Conservation (phyloP, 108 stramenopile species). For the Aurantiochytrium sp. region DNA sequence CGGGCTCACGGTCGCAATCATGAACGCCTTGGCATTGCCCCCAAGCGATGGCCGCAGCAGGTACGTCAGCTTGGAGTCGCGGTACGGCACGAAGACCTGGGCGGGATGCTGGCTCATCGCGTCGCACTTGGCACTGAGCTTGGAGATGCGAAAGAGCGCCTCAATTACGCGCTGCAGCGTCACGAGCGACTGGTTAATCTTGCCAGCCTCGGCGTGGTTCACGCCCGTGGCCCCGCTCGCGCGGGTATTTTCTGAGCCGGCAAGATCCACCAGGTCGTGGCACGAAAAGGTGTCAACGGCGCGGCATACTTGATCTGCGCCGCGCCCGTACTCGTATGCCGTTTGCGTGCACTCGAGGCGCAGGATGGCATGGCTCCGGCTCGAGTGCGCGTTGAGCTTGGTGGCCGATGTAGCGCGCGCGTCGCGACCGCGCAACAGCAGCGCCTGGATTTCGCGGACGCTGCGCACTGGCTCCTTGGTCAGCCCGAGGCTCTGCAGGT, state of each 20-base stretch:
- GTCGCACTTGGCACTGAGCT: not conserved
- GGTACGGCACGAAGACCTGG: slow-evolving; percentile 45
- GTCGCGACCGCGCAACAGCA: not conserved
- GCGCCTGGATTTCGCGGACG: not conserved
- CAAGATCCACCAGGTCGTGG: slow-evolving; percentile 40
- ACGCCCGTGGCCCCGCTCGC: slow-evolving; percentile 39
- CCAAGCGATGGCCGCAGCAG: slow-evolving; percentile 88
- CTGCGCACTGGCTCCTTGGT: not conserved
- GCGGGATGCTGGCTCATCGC: slow-evolving; percentile 32
- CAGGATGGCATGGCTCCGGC: slow-evolving; percentile 54
- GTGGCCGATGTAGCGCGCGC: slow-evolving; percentile 46
- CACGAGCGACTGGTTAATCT: slow-evolving; percentile 37
- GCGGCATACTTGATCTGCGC: not conserved
- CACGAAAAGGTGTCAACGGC: not conserved
- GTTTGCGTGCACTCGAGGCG: slow-evolving; percentile 41
- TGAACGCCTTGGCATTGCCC: slow-evolving; percentile 70
- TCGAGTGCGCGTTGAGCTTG: slow-evolving; percentile 50
- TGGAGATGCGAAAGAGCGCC: slow-evolving; percentile 8
- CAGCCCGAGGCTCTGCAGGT: not conserved
- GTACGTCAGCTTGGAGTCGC: slow-evolving; percentile 91
- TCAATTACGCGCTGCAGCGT: slow-evolving; percentile 39
- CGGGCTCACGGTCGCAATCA: not conserved
- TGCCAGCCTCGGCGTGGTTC: slow-evolving; percentile 34
- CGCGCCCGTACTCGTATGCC: not conserved
- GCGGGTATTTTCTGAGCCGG: slow-evolving; percentile 41